Percentiles rank a stretch among this genome's conserved stretches.
Conservation (phyloP, 2,329 filamentous ascomycete species). For the Talaromyces sp. region DNA sequence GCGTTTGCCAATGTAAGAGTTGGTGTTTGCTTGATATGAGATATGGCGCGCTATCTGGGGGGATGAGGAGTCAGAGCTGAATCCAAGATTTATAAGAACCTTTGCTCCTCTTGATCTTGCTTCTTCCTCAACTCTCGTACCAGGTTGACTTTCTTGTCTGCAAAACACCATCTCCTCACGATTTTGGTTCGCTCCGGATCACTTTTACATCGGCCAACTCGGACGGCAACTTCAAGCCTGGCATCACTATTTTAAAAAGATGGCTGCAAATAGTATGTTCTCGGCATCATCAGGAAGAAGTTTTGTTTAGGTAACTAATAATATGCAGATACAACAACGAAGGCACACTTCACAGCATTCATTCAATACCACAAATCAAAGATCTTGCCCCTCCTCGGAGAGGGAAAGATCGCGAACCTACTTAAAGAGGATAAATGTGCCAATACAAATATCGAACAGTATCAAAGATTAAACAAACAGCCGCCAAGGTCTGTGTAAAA, state of each 20-base stretch:
- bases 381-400: neutral
- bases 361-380: neutral
- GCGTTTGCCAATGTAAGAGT: neutral
- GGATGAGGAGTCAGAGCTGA: neutral
- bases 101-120: neutral
- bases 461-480: neutral
- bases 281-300: neutral
- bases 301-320: neutral
- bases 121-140: neutral
- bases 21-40: neutral
- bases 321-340: neutral
- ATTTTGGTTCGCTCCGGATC: neutral
- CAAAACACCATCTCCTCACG: neutral
- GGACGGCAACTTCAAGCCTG: too few relatives aligned
- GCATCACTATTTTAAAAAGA: neutral
- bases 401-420: neutral
- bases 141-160: neutral
- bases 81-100: neutral
- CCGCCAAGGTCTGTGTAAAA: slow-evolving; percentile 5
- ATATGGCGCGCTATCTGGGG: neutral
- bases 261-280: neutral
- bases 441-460: neutral
- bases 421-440: neutral
- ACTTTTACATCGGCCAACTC: too few relatives aligned
- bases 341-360: neutral